phyloP scores from a whole-genome alignment of 371 early-diverging fungal species.

The Rhizopus sp. region DNA sequence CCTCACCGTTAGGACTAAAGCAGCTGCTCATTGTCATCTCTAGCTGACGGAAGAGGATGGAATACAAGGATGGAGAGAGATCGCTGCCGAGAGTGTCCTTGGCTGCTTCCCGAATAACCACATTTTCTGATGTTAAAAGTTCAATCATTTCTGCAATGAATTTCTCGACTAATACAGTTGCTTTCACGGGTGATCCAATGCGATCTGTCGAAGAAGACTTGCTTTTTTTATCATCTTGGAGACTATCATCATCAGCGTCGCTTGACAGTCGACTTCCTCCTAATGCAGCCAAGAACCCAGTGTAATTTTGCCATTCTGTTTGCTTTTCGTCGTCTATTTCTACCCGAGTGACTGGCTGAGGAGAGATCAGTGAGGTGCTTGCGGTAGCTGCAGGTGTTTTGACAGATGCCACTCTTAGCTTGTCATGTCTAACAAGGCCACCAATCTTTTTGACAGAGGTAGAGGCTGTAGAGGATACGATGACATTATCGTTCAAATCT shows the following conservation, averaged over 20 bases:
- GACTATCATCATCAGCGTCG: conserved; percentile 19
- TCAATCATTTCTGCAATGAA: conserved; percentile 83
- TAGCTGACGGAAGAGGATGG: conserved; percentile 75
- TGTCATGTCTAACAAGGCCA: conserved; percentile 26
- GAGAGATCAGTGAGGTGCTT: conserved; percentile 1
- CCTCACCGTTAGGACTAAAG: conserved; percentile 70
- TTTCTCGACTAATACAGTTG: conserved; percentile 60
- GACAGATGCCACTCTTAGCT: conserved; percentile 7
- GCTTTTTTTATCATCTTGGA: conserved; percentile 19
- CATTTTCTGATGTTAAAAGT: conserved; percentile 79
- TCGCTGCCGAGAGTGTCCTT: conserved; percentile 85
- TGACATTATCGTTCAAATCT: conserved; percentile 12
- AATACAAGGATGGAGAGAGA: conserved; percentile 73
- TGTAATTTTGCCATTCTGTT: conserved; percentile 80
- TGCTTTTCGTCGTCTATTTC: conserved; percentile 45
- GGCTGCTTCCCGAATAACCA: conserved; percentile 83
- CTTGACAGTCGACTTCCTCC: conserved; percentile 71
- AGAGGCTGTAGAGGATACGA: background rate
- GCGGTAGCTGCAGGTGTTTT: conserved; percentile 6
- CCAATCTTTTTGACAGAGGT: conserved; percentile 28
- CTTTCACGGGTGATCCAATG: conserved; percentile 25
- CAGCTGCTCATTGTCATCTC: conserved; percentile 67
- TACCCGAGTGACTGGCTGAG: conserved; percentile 20
- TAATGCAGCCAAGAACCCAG: conserved; percentile 83
- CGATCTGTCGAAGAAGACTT: conserved; percentile 11